Evolutionary conservation across 2,329 filamentous ascomycete species (phyloP).

Genomic region (Fusarium lateritium): DNA sequence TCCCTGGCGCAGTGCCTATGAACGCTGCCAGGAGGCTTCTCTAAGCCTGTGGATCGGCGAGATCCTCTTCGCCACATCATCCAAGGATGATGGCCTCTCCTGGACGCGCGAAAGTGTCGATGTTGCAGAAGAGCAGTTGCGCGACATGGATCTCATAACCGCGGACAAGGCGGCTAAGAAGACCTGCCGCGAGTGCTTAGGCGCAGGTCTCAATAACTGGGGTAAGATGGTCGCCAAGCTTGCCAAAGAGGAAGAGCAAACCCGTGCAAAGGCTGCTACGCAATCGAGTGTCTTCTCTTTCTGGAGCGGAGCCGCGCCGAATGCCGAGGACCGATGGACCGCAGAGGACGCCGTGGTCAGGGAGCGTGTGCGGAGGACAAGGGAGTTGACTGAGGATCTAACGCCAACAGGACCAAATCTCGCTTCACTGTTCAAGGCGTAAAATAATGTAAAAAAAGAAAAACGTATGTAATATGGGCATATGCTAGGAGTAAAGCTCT

Average conservation of each 20-base stretch:
- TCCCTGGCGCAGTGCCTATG: slow-evolving; percentile 73
- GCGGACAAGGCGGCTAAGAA: slow-evolving; percentile 55
- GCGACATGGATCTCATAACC: slow-evolving; percentile 54
- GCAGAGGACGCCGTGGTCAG: slow-evolving; percentile 69
- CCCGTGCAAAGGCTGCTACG: slow-evolving; percentile 53
- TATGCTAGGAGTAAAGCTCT: slow-evolving; percentile 12
- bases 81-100: slow-evolving; percentile 78
- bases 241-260: slow-evolving; percentile 64
- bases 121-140: slow-evolving; percentile 79
- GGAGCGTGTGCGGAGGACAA: slow-evolving; percentile 66
- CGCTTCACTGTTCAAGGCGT: slow-evolving; percentile 59
- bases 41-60: slow-evolving; percentile 94
- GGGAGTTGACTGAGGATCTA: slow-evolving; percentile 67
- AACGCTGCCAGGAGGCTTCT: slow-evolving; percentile 87
- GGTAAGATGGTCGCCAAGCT: slow-evolving; percentile 81
- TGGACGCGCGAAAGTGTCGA: slow-evolving; percentile 94
- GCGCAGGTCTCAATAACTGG: slow-evolving; percentile 86
- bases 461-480: slow-evolving; percentile 2
- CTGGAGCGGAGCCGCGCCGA: slow-evolving; percentile 55
- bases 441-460: slow-evolving; percentile 39
- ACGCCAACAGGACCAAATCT: slow-evolving; percentile 55
- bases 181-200: slow-evolving; percentile 83
- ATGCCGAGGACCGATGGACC: slow-evolving; percentile 63
- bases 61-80: slow-evolving; percentile 81
- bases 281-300: slow-evolving; percentile 55